Evolutionary conservation across 192 early-diverging fungal genomes (phyloP), one percentile per base, ranked within the genome.

Genomic region (Rhizophagus clarus): DNA sequence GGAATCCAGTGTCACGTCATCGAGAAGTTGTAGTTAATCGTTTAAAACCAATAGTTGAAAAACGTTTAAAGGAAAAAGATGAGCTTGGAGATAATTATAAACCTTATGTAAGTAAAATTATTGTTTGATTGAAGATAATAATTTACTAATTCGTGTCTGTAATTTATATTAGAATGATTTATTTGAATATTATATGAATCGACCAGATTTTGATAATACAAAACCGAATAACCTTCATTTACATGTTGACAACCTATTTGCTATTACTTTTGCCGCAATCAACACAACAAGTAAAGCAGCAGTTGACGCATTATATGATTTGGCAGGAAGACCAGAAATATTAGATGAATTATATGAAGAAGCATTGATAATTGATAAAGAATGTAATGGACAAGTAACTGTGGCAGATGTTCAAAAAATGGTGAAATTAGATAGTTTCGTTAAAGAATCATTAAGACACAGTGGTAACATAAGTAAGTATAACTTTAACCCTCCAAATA

Each of bases 391-490:
- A 34, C 17, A 11, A 26, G 2, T 26, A 15, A 49, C 17, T 14
- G 4, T 73, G 9, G 1, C 31, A 3, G 42, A 51, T 28, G 1
- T 73, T 14, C 6, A 49, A 28, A 73, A 49, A 28, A 73, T 73
- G 71, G n/a, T n/a, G 28, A 73, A 73, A 14, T 45, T 73, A 29
- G 71, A 73, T 42, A 73, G 71, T 47, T 73, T 73, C n/a, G n/a
- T 73, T 51, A 73, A 73, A 24, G 71, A 73, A 73, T 73, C 71
- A 15, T 12, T 73, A 3, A 67, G 64, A 31, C 26, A 67, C 31
- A 20, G 0, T 20, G 64, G 31, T 67, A 12, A 67, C 12, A 42
- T 29, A 45, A 3, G 71, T 45, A 40, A 11, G 24, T 5, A 28
- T 28, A 15, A 72, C 3, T 0, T 40, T 63, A 63, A n/a, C 9